Evolutionary conservation across 495 filamentous ascomycete genomes (phyloP), one percentile per base, ranked within the genome.

Genomic region (Pyronema domesticum): DNA sequence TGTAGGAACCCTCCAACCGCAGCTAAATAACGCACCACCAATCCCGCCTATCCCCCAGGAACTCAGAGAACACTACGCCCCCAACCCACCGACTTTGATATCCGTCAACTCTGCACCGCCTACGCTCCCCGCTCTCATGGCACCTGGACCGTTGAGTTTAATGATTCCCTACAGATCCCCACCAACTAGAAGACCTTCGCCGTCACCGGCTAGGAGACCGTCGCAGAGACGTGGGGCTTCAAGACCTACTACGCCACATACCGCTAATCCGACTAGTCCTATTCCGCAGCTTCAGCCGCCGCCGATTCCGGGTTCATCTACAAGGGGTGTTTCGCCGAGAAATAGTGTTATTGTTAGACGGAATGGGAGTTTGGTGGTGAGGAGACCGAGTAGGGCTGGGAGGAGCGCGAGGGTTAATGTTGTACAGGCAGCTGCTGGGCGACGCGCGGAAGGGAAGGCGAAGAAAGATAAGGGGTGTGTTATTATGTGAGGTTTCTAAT

Each of bases 321-420:
- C 40, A 52, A 56, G 49, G 49, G 60, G 37, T 46, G 53, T 40
- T 36, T 50, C 47, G 6, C 57, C 60, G 0, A 30, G 59, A 36
- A 52, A 58, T 15, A 61, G 59, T 18, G 59, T 60, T 4, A 59
- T 61, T 18, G 14, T 51, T 30, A 55, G 51, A 3, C 55, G 60
- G 34, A 58, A 34, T 17, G 51, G 35, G 13, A 39, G 55, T 14
- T 23, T 54, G 30, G 53, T 58, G 18, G 49, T 55, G 52, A 30
- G 56, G 36, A 36, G 43, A 9, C 44, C 56, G 9, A 58, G 56
- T 45, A 19, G 56, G 10, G 43, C 62, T 7, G 57, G 60, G 40
- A 65, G 62, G 23, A 65, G 62, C 7, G 62, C 62, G 30, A 57
- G 56, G 43, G 58, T 54, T 10, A 64, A 65, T 55, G 61, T 65